Conservation (phyloP, 1,284 basidiomycete species). For the Cystobasidiaceae sp. region DNA sequence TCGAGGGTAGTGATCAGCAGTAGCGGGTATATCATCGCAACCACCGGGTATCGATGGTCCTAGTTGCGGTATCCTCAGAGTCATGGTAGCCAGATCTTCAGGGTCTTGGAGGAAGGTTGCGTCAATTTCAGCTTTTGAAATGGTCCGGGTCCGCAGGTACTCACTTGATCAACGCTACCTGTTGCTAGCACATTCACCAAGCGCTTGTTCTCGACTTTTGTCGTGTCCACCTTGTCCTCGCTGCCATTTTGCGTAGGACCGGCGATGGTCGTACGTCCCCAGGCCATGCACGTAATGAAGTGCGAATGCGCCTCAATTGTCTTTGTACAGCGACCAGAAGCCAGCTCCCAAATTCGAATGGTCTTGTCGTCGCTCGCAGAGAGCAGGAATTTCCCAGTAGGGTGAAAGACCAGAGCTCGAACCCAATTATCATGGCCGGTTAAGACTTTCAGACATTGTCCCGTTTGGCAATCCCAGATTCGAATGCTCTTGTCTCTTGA, state of each 20-base stretch:
- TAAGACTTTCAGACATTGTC: conserved; percentile 65
- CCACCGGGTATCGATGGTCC: too few species aligned
- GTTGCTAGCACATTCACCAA: conserved; percentile 74
- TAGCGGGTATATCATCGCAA: too few species aligned
- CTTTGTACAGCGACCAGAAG: conserved; percentile 71
- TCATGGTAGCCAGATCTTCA: conserved; percentile 36
- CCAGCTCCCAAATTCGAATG: conserved; percentile 79
- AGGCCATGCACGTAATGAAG: conserved; percentile 74
- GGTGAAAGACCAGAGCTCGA: conserved; percentile 74
- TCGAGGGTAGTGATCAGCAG: too few species aligned
- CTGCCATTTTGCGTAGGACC: conserved; percentile 33
- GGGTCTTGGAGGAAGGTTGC: conserved; percentile 1
- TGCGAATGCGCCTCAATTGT: conserved; percentile 79
- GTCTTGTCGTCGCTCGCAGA: conserved; percentile 88
- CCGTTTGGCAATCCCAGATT: conserved; percentile 74
- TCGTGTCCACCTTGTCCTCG: conserved; percentile 40
- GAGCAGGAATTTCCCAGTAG: conserved; percentile 75
- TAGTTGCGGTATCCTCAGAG: too few species aligned
- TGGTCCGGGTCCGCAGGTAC: background rate
- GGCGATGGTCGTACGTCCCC: conserved; percentile 61
- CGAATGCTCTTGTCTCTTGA: conserved; percentile 82
- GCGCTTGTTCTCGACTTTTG: conserved; percentile 53
- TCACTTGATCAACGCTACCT: conserved; percentile 65
- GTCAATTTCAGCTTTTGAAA: background rate
- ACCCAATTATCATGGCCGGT: conserved; percentile 70